A percentile compares a stretch with the other conserved stretches of the same genome.
These are phyloP conservation scores for Neonectria hederae DNA, from an alignment of 2,329 filamentous ascomycete genomes.

Conservation along the genomic window DNA sequence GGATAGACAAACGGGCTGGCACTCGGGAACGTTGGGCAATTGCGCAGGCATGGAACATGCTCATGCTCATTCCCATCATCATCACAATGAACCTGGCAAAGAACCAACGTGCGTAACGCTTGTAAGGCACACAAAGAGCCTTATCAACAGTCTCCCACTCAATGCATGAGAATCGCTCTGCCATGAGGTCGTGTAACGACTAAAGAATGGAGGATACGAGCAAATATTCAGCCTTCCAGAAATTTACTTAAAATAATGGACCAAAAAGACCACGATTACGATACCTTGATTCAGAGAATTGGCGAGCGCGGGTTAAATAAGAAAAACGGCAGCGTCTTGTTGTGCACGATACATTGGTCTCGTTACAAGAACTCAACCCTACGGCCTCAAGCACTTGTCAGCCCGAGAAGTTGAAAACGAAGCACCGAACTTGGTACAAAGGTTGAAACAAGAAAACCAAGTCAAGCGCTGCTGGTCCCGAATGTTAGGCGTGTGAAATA, in stretches of 20 bases:
- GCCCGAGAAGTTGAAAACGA: neutral
- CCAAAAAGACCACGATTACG: neutral
- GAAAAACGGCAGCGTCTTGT: neutral
- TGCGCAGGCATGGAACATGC: slow-evolving; percentile 13
- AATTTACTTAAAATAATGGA: neutral
- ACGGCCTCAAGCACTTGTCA: neutral
- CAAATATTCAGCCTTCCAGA: neutral
- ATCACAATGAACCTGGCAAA: slow-evolving; percentile 28
- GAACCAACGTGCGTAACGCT: slow-evolving; percentile 38
- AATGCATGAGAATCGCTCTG: neutral
- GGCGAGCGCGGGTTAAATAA: neutral
- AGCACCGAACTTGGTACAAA: neutral
- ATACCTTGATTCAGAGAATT: neutral
- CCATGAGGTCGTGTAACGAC: too few species aligned
- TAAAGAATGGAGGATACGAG: neutral
- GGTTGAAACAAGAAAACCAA: neutral
- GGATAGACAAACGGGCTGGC: slow-evolving; percentile 37
- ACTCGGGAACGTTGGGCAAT: slow-evolving; percentile 29
- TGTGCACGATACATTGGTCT: neutral
- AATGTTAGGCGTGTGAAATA: too few species aligned
- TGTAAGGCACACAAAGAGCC: slow-evolving; percentile 37
- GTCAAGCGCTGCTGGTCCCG: neutral
- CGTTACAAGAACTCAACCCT: neutral
- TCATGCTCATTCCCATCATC: neutral
- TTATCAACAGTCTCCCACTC: slow-evolving; percentile 24